Percentiles rank a stretch among this genome's conserved stretches.
These are phyloP conservation scores for Suhomyces yuchorum DNA, from an alignment of 1,139 yeast species.

Conservation along the genomic window DNA sequence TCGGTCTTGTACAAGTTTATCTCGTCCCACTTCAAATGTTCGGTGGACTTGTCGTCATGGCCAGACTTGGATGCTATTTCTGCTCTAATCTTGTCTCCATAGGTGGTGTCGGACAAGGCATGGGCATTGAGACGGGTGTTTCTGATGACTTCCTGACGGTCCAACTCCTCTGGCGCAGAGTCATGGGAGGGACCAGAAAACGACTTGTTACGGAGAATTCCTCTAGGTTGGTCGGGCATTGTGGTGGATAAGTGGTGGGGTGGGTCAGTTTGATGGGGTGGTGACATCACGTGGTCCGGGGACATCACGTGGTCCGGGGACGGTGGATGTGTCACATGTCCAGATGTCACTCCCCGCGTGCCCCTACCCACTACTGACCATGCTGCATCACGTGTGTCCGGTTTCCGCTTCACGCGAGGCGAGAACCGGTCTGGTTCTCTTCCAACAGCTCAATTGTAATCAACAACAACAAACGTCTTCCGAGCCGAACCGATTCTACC, in stretches of 20 bases:
- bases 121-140: slow-evolving; percentile 48
- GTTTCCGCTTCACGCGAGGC: not conserved
- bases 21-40: slow-evolving; percentile 72
- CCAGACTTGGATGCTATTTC: slow-evolving; percentile 33
- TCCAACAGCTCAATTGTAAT: not conserved
- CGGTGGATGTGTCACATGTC: not conserved
- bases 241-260: not conserved
- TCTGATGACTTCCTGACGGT: slow-evolving; percentile 48
- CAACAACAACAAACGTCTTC: not conserved
- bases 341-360: too few relatives aligned
- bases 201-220: slow-evolving; percentile 45
- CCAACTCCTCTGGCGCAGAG: slow-evolving; percentile 28
- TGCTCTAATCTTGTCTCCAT: slow-evolving; percentile 45
- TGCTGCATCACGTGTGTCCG: not conserved
- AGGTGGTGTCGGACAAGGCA: slow-evolving; percentile 31
- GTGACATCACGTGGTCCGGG: too few relatives aligned
- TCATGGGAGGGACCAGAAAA: slow-evolving; percentile 15
- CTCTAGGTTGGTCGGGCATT: slow-evolving; percentile 31
- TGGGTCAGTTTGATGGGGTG: not conserved
- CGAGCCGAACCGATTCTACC: not conserved
- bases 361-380: too few relatives aligned
- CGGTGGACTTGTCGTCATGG: slow-evolving; percentile 12
- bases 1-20: slow-evolving; percentile 65
- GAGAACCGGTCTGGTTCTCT: not conserved
- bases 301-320: too few relatives aligned